Evolutionary conservation across 768 basidiomycete species (phyloP).

Genomic region (Boletus tomentosulus): DNA sequence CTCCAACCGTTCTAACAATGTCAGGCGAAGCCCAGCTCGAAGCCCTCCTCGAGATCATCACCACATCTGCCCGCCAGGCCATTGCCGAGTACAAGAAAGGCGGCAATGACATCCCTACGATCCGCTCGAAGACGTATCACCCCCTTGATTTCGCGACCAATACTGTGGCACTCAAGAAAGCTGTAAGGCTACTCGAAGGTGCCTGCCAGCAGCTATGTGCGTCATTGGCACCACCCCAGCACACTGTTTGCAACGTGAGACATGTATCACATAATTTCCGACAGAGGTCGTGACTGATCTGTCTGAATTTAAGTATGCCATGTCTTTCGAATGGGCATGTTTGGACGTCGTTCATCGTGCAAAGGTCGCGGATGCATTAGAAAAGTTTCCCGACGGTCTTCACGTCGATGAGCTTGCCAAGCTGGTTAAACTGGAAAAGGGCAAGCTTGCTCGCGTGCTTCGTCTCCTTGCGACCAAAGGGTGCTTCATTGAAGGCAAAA

Average conservation of each 20-base stretch:
- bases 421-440: slow-evolving; percentile 22
- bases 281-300: background rate
- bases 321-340: slow-evolving; percentile 27
- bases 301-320: slow-evolving; percentile 7
- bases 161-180: slow-evolving; percentile 21
- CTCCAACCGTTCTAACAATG: background rate
- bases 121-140: slow-evolving; percentile 19
- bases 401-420: slow-evolving; percentile 8
- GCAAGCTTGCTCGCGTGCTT: slow-evolving; percentile 28
- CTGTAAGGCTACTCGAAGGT: background rate
- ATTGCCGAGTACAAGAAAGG: slow-evolving; percentile 24
- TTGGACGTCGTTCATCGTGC: slow-evolving; percentile 21
- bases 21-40: background rate
- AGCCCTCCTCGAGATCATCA: background rate
- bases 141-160: slow-evolving; percentile 20
- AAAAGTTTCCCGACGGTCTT: slow-evolving; percentile 26
- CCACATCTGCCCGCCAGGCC: background rate
- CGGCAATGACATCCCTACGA: slow-evolving; percentile 19
- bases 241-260: slow-evolving; percentile 25
- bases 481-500: slow-evolving; percentile 30
- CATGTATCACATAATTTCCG: background rate
- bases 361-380: slow-evolving; percentile 25
- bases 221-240: slow-evolving; percentile 26
- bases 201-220: slow-evolving; percentile 16
- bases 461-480: slow-evolving; percentile 29